These are phyloP conservation scores for Myochromella boudieri DNA, from an alignment of 768 basidiomycete species.

Conservation along the genomic window DNA sequence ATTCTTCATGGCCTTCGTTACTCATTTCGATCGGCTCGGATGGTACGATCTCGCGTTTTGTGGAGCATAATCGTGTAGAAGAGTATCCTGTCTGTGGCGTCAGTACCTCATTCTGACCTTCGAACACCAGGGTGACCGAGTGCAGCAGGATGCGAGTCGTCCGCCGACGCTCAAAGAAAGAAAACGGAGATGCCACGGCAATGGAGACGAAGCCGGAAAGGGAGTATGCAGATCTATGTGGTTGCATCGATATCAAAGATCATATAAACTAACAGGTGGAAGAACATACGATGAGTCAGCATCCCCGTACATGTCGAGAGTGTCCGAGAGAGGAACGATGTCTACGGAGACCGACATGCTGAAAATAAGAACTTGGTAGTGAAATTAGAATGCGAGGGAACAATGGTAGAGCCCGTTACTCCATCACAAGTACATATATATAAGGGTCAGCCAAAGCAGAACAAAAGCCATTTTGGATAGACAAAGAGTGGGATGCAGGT, in stretches of 20 bases:
- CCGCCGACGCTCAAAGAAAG: conserved; percentile 54
- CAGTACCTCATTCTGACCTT: conserved; percentile 81
- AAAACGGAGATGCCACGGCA: conserved; percentile 55
- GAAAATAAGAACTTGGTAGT: conserved; percentile 15
- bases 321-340: conserved; percentile 56
- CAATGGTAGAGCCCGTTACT: conserved; percentile 19
- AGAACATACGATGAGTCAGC: conserved; percentile 59
- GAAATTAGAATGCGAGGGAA: conserved; percentile 17
- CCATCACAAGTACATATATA: conserved; percentile 18
- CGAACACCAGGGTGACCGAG: conserved; percentile 76
- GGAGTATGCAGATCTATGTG: conserved; percentile 76
- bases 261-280: not conserved
- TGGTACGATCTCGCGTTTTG: conserved; percentile 62
- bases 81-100: conserved; percentile 66
- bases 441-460: conserved; percentile 14
- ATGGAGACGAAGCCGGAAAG: conserved; percentile 80
- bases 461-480: conserved; percentile 19
- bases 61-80: conserved; percentile 62
- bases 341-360: conserved; percentile 66
- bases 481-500: conserved; percentile 15
- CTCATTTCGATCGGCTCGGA: conserved; percentile 56
- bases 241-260: not conserved
- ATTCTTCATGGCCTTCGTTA: conserved; percentile 64
- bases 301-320: conserved; percentile 70
- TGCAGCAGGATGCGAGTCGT: conserved; percentile 56